These are phyloP conservation scores for Heteromeles arbutifolia DNA, from an alignment of 306 rosid species.

Conservation along the genomic window DNA sequence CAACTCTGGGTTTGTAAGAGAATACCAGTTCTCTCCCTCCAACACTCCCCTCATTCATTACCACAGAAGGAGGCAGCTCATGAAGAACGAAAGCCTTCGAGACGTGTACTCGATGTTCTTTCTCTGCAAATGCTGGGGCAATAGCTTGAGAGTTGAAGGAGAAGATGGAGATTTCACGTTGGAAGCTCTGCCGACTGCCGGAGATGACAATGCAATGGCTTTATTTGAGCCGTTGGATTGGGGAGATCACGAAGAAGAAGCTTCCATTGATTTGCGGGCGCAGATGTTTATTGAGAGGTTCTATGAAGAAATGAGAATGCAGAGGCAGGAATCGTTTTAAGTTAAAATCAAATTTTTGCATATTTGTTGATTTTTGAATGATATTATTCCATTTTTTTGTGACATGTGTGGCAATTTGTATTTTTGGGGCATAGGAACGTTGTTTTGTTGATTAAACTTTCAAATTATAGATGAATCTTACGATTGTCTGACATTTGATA, in stretches of 20 bases:
- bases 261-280: slow-evolving; percentile 58
- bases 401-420: neutral
- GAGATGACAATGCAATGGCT: slow-evolving; percentile 9
- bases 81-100: neutral
- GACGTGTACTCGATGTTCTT: slow-evolving; percentile 35
- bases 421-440: neutral
- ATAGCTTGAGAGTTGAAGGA: slow-evolving; percentile 16
- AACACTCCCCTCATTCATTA: slow-evolving; percentile 40
- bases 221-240: slow-evolving; percentile 29
- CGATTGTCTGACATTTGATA: too few relatives aligned
- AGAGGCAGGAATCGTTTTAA: slow-evolving; percentile 38
- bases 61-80: slow-evolving; percentile 14
- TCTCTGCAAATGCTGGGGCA: slow-evolving; percentile 36
- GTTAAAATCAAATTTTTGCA: neutral
- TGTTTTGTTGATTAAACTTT: too few relatives aligned
- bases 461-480: neutral
- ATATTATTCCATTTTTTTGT: neutral
- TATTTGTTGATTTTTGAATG: neutral
- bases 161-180: slow-evolving; percentile 13
- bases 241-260: slow-evolving; percentile 36
- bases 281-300: slow-evolving; percentile 61
- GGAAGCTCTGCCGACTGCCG: slow-evolving; percentile 18
- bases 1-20: slow-evolving; percentile 29
- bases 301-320: slow-evolving; percentile 55
- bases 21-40: slow-evolving; percentile 47